Evolutionary conservation across 257 asterid species (phyloP), one percentile per base, ranked within the genome.

Genomic region (Avicennia marina): DNA sequence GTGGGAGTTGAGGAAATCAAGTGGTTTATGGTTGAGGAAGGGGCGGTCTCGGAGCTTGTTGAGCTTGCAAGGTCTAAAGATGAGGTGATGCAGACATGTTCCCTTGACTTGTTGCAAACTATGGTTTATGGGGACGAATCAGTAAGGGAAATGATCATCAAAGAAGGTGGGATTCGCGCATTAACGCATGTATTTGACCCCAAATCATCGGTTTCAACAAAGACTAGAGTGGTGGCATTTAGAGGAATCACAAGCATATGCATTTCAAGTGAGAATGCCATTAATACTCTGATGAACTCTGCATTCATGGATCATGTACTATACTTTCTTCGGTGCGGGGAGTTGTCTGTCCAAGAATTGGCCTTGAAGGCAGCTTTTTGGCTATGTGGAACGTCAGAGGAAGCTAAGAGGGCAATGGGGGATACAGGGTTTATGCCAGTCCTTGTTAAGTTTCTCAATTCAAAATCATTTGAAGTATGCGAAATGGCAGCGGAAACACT

Each of bases 1-100:
- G 82, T 77, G 26, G 81, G 78, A 0, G 96, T 93, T n/a, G 95
- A 86, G 55, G 99, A 93, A 74, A 89, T 89, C 50, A 93, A 81
- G 78, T 77, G 90, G 45, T 93, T 83, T 53, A 68, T 89, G 82
- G 75, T 89, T n/a, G 97, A 89, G 36, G 96, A 89, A 68, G 94
- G 94, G 5, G 94, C 85, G 3, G 69, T 93, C 36, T 18, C 68
- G 0, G 50, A 50, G 44, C 73, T 89, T 9, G 64, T 84, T 11
- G 82, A 72, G 71, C 89, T 93, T 7, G 71, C 57, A 0, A 66
- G 74, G 72, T 81, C 78, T 10, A 75, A 53, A 54, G 89, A 89
- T 22, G 96, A 85, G 62, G 70, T 57, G 1, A 36, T 64, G 7
- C 94, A 78, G 56, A 74, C 80, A 0, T 61, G 83, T 53, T 71